Evolutionary conservation across 306 rosid species (phyloP).

Genomic region (Quercus bicolor): DNA sequence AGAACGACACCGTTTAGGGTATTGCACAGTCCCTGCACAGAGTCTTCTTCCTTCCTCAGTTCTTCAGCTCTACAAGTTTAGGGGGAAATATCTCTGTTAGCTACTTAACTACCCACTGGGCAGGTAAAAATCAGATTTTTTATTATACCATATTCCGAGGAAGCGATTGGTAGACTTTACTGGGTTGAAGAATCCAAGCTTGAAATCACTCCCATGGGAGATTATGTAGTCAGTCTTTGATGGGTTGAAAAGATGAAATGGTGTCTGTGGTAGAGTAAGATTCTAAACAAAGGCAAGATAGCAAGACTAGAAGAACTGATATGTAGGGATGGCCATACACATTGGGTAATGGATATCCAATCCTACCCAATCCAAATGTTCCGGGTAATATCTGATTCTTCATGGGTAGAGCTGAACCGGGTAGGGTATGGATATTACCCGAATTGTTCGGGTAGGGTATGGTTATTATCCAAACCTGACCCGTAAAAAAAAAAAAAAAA

Average conservation of each 20-base stretch:
- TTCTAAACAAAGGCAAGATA: constrained; percentile 1
- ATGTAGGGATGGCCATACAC: too few relatives aligned
- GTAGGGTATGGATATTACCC: too few relatives aligned
- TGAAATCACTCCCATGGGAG: not conserved
- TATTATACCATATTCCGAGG: constrained; percentile 38
- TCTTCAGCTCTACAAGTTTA: too few relatives aligned
- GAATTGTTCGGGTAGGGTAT: too few relatives aligned
- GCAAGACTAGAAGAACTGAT: not conserved
- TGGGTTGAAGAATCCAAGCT: constrained; percentile 45
- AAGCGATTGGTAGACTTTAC: constrained; percentile 16
- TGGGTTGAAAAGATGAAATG: constrained; percentile 10
- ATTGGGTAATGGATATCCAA: too few relatives aligned
- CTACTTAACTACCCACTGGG: constrained; percentile 41
- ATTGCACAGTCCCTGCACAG: too few relatives aligned
- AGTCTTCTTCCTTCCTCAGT: too few relatives aligned
- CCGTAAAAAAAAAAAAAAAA: too few relatives aligned
- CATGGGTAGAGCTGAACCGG: too few relatives aligned
- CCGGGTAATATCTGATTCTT: accelerated
- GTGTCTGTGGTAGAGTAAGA: constrained; percentile 8
- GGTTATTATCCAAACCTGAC: too few relatives aligned
- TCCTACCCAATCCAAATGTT: too few relatives aligned
- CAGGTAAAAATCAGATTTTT: not conserved
- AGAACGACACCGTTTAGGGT: too few relatives aligned
- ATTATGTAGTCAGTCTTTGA: constrained; percentile 17
- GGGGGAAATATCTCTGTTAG: not conserved